Percentiles rank a stretch among this genome's conserved stretches.
Evolutionary conservation across 768 basidiomycete species (phyloP).

Genomic region (Lentinula sp.): DNA sequence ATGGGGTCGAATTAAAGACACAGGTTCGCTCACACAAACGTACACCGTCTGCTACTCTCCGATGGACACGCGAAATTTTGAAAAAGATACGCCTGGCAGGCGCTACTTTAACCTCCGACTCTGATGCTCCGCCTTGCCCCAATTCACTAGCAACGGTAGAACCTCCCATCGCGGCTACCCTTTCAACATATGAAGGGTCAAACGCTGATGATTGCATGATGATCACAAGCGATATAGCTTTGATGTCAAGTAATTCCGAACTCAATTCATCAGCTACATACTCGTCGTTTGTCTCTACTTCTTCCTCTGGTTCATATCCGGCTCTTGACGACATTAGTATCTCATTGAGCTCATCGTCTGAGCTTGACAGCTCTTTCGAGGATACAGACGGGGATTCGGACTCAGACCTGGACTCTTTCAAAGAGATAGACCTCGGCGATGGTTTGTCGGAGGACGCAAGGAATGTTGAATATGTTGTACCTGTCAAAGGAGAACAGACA

Average conservation of each 20-base stretch:
- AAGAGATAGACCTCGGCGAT: conserved; percentile 12
- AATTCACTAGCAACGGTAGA: neutral
- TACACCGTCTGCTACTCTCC: conserved; percentile 1
- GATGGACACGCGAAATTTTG: conserved; percentile 1
- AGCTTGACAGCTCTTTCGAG: neutral
- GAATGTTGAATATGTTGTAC: conserved; percentile 10
- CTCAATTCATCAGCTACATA: neutral
- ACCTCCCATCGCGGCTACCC: neutral
- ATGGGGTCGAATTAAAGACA: neutral
- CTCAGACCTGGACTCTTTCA: conserved; percentile 9
- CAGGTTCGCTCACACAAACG: neutral
- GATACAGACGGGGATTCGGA: conserved; percentile 7
- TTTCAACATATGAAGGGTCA: neutral
- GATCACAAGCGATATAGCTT: neutral
- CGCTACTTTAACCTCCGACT: neutral
- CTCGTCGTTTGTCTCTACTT: conserved; percentile 1
- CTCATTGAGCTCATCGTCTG: conserved; percentile 1
- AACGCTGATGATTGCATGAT: neutral
- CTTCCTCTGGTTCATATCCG: conserved; percentile 10
- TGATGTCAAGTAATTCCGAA: neutral
- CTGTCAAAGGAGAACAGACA: conserved; percentile 8
- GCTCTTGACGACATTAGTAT: conserved; percentile 9
- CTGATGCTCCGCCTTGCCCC: neutral
- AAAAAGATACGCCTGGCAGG: conserved; percentile 1
- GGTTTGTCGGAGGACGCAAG: conserved; percentile 15